Percentiles rank a stretch among this genome's conserved stretches.
phyloP scores from a whole-genome alignment of 192 early-diverging fungal genomes.

The Gryganskiella cystojenkinii region DNA sequence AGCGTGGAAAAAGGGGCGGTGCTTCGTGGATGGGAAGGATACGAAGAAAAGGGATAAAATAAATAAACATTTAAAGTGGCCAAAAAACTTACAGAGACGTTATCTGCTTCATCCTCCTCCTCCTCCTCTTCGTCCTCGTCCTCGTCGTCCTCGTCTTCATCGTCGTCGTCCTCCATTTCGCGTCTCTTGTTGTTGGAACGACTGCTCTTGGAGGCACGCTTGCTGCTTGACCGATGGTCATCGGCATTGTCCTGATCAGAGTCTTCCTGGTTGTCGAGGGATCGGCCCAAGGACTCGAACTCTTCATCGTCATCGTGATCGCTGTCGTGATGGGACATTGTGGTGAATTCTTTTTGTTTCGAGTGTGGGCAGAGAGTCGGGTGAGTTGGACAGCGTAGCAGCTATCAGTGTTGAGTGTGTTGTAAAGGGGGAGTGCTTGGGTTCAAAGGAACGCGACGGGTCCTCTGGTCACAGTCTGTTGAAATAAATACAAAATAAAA shows the following conservation, averaged over 20 bases:
- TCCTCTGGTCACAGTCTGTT: no score
- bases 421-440: no score
- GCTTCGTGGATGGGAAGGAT: neutral
- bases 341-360: neutral
- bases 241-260: slow-evolving; percentile 36
- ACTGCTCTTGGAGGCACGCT: slow-evolving; percentile 14
- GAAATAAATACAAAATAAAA: no score
- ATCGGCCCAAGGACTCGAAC: slow-evolving; percentile 34
- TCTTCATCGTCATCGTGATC: slow-evolving; percentile 57
- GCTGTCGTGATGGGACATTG: slow-evolving; percentile 43
- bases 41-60: neutral
- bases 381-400: neutral
- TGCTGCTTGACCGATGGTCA: slow-evolving; percentile 14
- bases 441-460: neutral
- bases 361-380: neutral
- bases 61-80: neutral
- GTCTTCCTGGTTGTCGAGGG: slow-evolving; percentile 30
- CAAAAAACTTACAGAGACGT: slow-evolving; percentile 45
- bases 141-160: slow-evolving; percentile 55
- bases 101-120: slow-evolving; percentile 63
- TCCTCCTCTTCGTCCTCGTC: slow-evolving; percentile 65
- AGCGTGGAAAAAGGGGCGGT: no score
- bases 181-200: slow-evolving; percentile 11
- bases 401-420: no score
- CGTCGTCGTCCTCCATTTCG: slow-evolving; percentile 48